Evolutionary conservation across 2,329 filamentous ascomycete species (phyloP), one percentile per base, ranked within the genome.

Genomic region (Xylaria sp.): DNA sequence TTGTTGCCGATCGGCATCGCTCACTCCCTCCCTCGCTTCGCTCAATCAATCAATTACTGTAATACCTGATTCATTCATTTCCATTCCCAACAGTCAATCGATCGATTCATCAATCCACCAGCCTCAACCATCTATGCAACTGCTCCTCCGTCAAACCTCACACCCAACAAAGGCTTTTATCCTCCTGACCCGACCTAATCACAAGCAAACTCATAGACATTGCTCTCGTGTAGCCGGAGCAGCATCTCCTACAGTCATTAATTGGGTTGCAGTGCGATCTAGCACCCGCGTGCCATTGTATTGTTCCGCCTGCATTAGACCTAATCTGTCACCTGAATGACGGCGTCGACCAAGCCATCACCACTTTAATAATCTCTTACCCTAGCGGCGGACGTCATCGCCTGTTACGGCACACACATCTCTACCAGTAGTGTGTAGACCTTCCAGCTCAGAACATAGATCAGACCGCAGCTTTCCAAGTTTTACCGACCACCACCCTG

Each of bases 181-280:
- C 36, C 43, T 52, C 55, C 48, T 32, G 20, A 39, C 23, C 45
- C 39, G 20, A 60, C 56, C 36, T 41, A 32, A 50, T 55, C 58
- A 62, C 63, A 61, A 39, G 25, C 60, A 60, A 13, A 56, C 63
- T 56, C 48, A 64, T 52, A 60, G 83, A 71, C 81, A 20, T 83
- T 41, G 80, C 90, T 45, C 60, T 46, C 15, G 60, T 60, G 56
- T 62, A 45, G 23, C 59, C 36, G 64, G 61, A 52, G 50, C 62
- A 63, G 50, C 32, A 64, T 60, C 41, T 50, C 39, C 61, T 66
- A 71, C 60, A 41, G 46, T 59, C 63, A 59, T 67, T n/a, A 53
- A 66, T 69, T 65, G 64, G 63, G 67, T 62, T 65, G 60, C 64
- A 59, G 57, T 48, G 67, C 63, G 36, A 57, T 60, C 60, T 55